phyloP scores from a whole-genome alignment of 345 rosid genomes.

The Pugionium cornutum region DNA sequence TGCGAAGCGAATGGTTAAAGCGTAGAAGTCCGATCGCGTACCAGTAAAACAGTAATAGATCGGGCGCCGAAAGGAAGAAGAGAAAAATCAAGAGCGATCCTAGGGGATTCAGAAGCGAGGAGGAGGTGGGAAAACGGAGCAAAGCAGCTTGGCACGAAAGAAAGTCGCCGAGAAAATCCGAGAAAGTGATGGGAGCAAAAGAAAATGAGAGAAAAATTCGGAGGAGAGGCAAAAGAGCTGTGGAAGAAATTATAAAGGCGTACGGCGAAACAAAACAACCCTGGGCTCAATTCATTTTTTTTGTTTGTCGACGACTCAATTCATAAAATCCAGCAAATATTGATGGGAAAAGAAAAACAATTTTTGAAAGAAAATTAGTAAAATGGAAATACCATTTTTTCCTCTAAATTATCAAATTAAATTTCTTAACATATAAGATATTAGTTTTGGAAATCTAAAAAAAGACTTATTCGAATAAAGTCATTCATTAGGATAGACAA shows the following conservation, averaged over 20 bases:
- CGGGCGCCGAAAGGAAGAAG: constrained; percentile 27
- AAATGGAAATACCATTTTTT: neutral
- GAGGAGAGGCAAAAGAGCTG: constrained; percentile 28
- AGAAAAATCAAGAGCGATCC: constrained; percentile 29
- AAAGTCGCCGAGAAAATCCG: constrained; percentile 50
- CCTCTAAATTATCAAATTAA: neutral
- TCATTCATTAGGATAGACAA: neutral
- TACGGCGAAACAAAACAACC: constrained; percentile 34
- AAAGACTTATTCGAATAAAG: neutral
- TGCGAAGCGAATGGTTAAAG: neutral
- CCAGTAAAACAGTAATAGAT: constrained; percentile 50
- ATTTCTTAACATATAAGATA: constrained; percentile 8
- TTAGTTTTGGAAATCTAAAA: neutral
- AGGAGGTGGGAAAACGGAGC: constrained; percentile 7
- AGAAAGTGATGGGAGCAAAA: constrained; percentile 51
- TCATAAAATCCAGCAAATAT: constrained; percentile 27
- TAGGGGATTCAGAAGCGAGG: constrained; percentile 18
- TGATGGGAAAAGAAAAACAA: neutral
- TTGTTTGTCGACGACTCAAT: too few species aligned
- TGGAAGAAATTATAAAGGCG: constrained; percentile 30
- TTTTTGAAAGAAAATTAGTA: neutral
- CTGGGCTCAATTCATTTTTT: constrained; percentile 7
- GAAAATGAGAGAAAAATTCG: constrained; percentile 23
- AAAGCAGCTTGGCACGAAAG: constrained; percentile 20
- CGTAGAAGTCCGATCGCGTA: constrained; percentile 46